Conservation (phyloP, 129 eudicot species). For the Deinandra increscens region DNA sequence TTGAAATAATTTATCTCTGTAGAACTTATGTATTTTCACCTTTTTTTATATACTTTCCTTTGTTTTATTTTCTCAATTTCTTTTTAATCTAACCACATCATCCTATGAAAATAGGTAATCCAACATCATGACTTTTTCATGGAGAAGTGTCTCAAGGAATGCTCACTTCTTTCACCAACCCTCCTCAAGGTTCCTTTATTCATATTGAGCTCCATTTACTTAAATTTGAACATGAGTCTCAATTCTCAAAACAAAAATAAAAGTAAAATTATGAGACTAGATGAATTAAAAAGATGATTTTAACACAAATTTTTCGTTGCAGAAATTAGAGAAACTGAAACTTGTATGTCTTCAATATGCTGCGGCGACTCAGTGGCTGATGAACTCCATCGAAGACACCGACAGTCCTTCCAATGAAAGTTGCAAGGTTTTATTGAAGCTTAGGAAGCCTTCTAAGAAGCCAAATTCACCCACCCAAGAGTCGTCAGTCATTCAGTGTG, state of each 20-base stretch:
- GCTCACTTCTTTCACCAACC: constrained; percentile 86
- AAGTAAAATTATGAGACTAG: neutral
- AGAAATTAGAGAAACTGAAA: constrained; percentile 93
- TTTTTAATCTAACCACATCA: neutral
- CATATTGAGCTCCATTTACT: neutral
- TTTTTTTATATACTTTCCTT: neutral
- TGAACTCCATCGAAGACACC: constrained; percentile 57
- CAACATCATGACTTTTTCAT: constrained; percentile 91
- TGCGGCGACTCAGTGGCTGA: constrained; percentile 83
- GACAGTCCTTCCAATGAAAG: constrained; percentile 28
- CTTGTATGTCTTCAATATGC: constrained; percentile 90
- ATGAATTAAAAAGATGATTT: neutral
- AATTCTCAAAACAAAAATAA: neutral
- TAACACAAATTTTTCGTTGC: constrained; percentile 28
- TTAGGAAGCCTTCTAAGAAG: constrained; percentile 53
- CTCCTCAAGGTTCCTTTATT: constrained; percentile 71
- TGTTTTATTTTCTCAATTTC: neutral
- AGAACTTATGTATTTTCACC: neutral
- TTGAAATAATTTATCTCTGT: constrained; percentile 3
- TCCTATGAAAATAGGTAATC: constrained; percentile 59
- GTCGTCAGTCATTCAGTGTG: constrained; percentile 53
- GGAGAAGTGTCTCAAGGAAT: constrained; percentile 93
- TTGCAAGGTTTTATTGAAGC: constrained; percentile 44
- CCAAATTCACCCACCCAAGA: constrained; percentile 55
- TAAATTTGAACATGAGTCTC: neutral